Percentiles rank a stretch among this genome's conserved stretches.
Evolutionary conservation across 768 basidiomycete genomes (phyloP).

Genomic region (Rhizopogon roseolus): DNA sequence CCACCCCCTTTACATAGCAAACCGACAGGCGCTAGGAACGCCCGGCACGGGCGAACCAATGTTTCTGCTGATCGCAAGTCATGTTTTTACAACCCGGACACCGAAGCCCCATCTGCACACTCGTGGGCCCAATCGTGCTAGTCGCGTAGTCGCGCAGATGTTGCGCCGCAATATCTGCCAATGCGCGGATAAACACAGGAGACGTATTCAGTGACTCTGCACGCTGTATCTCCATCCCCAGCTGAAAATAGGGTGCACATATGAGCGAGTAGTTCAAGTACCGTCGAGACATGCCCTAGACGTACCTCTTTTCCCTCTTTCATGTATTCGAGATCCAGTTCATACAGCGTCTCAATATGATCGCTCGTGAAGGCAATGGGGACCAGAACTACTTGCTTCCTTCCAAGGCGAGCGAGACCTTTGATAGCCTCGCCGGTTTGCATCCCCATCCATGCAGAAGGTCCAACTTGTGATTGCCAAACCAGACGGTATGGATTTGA

Average conservation of each 20-base stretch:
- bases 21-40: slow-evolving; percentile 22
- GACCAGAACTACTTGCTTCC: slow-evolving; percentile 75
- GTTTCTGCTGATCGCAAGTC: slow-evolving; percentile 83
- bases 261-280: background rate
- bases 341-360: slow-evolving; percentile 97
- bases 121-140: slow-evolving; percentile 58
- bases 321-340: slow-evolving; percentile 90
- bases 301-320: slow-evolving; percentile 87
- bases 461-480: slow-evolving; percentile 98
- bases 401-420: slow-evolving; percentile 72
- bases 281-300: background rate
- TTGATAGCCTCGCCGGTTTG: slow-evolving; percentile 91
- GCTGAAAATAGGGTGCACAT: slow-evolving; percentile 39
- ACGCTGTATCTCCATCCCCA: slow-evolving; percentile 85
- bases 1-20: background rate
- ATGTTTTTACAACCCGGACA: slow-evolving; percentile 94
- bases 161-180: slow-evolving; percentile 83
- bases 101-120: slow-evolving; percentile 76
- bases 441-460: slow-evolving; percentile 97
- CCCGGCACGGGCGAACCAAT: slow-evolving; percentile 84
- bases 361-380: slow-evolving; percentile 99
- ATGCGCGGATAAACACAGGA: slow-evolving; percentile 90
- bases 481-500: slow-evolving; percentile 88
- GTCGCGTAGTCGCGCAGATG: slow-evolving; percentile 65
- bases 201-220: slow-evolving; percentile 93